A percentile compares a stretch with the other conserved stretches of the same genome.
phyloP scores from a whole-genome alignment of 2,329 filamentous ascomycete genomes.

The Fusarium pilosicola region DNA sequence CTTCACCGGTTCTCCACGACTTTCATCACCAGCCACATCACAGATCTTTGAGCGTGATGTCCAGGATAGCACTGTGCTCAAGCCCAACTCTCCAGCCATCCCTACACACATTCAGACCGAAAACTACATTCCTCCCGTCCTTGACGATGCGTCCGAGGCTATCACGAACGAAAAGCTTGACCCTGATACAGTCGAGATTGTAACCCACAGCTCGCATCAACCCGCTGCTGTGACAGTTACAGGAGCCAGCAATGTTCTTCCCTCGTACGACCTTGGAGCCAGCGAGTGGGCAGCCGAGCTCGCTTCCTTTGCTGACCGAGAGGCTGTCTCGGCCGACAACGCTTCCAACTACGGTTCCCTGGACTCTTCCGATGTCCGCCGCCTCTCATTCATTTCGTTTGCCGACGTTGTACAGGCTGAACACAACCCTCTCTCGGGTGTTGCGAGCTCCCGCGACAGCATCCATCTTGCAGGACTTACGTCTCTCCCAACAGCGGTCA shows the following conservation, averaged over 20 bases:
- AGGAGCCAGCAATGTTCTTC: constrained; percentile 52
- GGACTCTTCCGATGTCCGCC: constrained; percentile 79
- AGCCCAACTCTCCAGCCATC: constrained; percentile 83
- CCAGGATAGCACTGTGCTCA: constrained; percentile 76
- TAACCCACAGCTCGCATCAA: constrained; percentile 86
- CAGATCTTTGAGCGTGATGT: constrained; percentile 96
- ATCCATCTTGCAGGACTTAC: constrained; percentile 75
- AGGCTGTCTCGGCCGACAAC: constrained; percentile 62
- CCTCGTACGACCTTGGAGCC: constrained; percentile 54
- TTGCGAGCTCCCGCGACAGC: constrained; percentile 70
- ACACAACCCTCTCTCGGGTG: constrained; percentile 68
- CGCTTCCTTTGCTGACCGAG: constrained; percentile 61
- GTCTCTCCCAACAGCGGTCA: constrained; percentile 62
- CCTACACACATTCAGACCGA: constrained; percentile 94
- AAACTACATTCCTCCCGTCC: constrained; percentile 89
- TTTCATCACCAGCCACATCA: constrained; percentile 80
- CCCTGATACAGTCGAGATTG: constrained; percentile 90
- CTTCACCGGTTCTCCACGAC: constrained; percentile 75
- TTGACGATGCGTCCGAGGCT: constrained; percentile 90
- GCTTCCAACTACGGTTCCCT: constrained; percentile 81
- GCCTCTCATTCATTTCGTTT: constrained; percentile 95
- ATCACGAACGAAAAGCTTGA: constrained; percentile 89
- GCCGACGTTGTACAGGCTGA: constrained; percentile 93
- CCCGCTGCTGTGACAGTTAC: constrained; percentile 77
- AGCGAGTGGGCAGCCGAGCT: constrained; percentile 68